Evolutionary conservation across 106 monocot species (phyloP).

Genomic region (Phalaenopsis equestris): DNA sequence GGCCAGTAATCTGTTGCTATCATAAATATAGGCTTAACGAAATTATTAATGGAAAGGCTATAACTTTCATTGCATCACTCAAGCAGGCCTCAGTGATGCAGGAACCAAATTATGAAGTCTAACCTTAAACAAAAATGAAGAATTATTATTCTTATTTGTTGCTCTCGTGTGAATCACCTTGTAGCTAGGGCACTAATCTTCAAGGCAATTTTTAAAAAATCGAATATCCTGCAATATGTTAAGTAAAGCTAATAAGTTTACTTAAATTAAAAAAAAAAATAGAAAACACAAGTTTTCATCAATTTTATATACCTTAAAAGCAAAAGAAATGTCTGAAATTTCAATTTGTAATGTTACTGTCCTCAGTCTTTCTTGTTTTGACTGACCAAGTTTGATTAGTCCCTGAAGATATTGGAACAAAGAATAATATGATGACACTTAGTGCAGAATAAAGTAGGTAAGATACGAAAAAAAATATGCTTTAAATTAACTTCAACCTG

Average conservation of each 20-base stretch:
- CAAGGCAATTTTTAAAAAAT: slow-evolving; percentile 41
- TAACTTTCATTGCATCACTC: no score
- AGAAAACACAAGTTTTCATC: background rate
- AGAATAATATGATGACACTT: background rate
- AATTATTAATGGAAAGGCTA: no score
- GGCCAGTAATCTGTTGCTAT: no score
- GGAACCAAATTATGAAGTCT: no score
- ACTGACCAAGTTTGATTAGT: slow-evolving; percentile 58
- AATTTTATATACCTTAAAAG: slow-evolving; percentile 56
- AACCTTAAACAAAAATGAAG: no score
- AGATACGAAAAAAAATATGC: background rate
- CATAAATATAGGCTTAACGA: no score
- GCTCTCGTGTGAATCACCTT: background rate
- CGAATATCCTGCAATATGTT: slow-evolving; percentile 23
- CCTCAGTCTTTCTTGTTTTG: slow-evolving; percentile 51
- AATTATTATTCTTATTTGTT: no score
- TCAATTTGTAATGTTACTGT: slow-evolving; percentile 55
- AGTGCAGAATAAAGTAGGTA: background rate
- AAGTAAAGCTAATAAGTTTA: background rate
- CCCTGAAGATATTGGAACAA: slow-evolving; percentile 34
- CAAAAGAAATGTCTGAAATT: slow-evolving; percentile 61
- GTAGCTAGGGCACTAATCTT: background rate
- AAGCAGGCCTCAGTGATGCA: no score
- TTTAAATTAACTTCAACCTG: slow-evolving; percentile 38
- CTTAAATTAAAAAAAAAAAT: background rate